Conservation (phyloP, 495 filamentous ascomycete genomes). For the Daldinia concentrica region DNA sequence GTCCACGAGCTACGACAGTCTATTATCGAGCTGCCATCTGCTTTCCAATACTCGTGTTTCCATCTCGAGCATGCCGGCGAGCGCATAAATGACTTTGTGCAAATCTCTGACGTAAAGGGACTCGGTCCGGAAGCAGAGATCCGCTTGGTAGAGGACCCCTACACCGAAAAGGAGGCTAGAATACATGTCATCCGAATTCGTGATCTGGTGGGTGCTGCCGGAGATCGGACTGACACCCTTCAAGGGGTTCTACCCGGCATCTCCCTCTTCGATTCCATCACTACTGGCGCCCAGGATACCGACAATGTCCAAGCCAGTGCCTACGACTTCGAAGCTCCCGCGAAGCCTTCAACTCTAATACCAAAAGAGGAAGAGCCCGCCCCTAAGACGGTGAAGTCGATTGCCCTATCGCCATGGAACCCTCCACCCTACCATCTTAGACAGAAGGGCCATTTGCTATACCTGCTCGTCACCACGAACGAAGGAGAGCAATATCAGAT, state of each 20-base stretch:
- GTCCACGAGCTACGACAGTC: slow-evolving; percentile 98
- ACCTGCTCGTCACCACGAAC: slow-evolving; percentile 85
- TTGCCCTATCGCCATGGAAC: slow-evolving; percentile 94
- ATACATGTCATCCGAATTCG: slow-evolving; percentile 90
- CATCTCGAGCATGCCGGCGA: slow-evolving; percentile 88
- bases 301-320: slow-evolving; percentile 66
- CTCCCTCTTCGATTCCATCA: slow-evolving; percentile 84
- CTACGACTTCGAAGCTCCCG: slow-evolving; percentile 78
- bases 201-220: slow-evolving; percentile 91
- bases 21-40: slow-evolving; percentile 90
- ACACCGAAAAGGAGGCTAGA: slow-evolving; percentile 97
- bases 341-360: slow-evolving; percentile 74
- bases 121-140: slow-evolving; percentile 78
- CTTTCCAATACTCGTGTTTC: slow-evolving; percentile 98
- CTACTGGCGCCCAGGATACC: slow-evolving; percentile 55
- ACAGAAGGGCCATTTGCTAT: slow-evolving; percentile 92
- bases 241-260: slow-evolving; percentile 87
- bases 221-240: slow-evolving; percentile 86
- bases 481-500: slow-evolving; percentile 95
- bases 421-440: slow-evolving; percentile 90
- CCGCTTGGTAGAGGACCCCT: slow-evolving; percentile 89
- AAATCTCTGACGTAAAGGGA: slow-evolving; percentile 89
- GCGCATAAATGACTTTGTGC: slow-evolving; percentile 92
- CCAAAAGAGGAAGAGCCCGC: slow-evolving; percentile 68
- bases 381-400: slow-evolving; percentile 88